Base-by-base conservation (phyloP, 257 asterid species). In the Fraxinus americana region DNA sequence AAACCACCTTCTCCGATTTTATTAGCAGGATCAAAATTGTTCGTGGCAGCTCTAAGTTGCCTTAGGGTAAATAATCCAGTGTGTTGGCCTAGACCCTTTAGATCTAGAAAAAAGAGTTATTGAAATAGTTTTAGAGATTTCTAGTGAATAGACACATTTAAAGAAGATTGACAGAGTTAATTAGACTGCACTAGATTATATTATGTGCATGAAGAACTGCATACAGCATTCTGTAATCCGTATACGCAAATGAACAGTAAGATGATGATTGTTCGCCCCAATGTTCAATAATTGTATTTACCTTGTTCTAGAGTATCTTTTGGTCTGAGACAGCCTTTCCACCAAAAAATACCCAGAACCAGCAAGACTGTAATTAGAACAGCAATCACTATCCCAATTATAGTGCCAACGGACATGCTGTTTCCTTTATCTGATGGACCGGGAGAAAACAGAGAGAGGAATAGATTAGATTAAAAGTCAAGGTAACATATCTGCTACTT, bases 1-100 rank as follows among this genome's bases (percentile, higher is more conserved):
- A n/a, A n/a, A n/a, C n/a, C n/a, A n/a, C n/a, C n/a, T n/a, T n/a
- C 93, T 75, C 93, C 93, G 50, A 89, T 87, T 82, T 89, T 89
- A 75, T 85, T 82, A 59, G 85, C 45, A 13, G 85, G 88, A 77
- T 89, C 91, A 78, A 89, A 89, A 77, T 89, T 89, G 76, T 89
- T 80, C 5, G 93, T 89, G 66, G 91, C 91, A 61, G 87, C 87
- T 83, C 72, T 89, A 21, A 89, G 78, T 79, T 89, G 91, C 61
- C 85, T 78, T 36, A 85, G 77, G 27, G 90, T 79, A 66, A 85
- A 89, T 50, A 85, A 79, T 2, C 89, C 87, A 0, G 88, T 86
- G 57, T 79, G 84, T 63, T 85, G 85, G 75, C 86, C 90, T 9
- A 87, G 74, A 70, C 91, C 90, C 79, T 77, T 85, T 23, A 87